These are phyloP conservation scores for Emergomyces orientalis DNA, from an alignment of 2,329 filamentous ascomycete species.

Conservation along the genomic window DNA sequence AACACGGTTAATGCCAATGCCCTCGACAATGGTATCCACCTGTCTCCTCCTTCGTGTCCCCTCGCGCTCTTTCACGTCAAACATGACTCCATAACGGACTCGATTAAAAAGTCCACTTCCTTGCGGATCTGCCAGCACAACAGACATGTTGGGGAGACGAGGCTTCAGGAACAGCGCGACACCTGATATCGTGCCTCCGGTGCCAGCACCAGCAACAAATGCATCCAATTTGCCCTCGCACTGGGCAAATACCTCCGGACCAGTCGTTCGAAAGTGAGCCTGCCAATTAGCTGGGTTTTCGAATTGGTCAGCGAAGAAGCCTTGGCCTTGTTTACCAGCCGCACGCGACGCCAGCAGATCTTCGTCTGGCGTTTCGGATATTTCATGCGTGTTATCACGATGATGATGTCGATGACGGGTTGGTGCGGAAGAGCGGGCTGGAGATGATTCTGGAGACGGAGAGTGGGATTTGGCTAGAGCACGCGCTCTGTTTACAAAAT, in stretches of 20 bases:
- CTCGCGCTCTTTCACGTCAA: constrained; percentile 77
- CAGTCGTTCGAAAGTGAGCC: constrained; percentile 73
- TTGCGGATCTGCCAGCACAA: constrained; percentile 87
- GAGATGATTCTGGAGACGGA: constrained; percentile 18
- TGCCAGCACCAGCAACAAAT: constrained; percentile 88
- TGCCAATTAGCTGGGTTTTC: constrained; percentile 82
- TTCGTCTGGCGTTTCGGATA: constrained; percentile 16
- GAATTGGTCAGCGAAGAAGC: constrained; percentile 95
- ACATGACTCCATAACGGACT: constrained; percentile 91
- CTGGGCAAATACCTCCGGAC: constrained; percentile 80
- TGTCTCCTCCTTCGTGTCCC: constrained; percentile 82
- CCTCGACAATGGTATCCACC: constrained; percentile 92
- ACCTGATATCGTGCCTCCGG: constrained; percentile 85
- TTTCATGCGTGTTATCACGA: neutral
- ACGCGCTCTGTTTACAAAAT: constrained; percentile 89
- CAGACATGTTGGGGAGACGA: constrained; percentile 50
- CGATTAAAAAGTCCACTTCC: constrained; percentile 90
- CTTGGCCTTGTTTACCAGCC: constrained; percentile 52
- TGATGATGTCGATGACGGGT: neutral
- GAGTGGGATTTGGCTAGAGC: constrained; percentile 68
- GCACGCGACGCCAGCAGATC: constrained; percentile 12
- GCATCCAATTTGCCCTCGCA: constrained; percentile 66
- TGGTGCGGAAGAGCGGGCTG: constrained; percentile 11
- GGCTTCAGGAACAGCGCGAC: constrained; percentile 77
- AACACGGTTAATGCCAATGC: constrained; percentile 89